Evolutionary conservation across 2,329 filamentous ascomycete genomes (phyloP).

Genomic region (Lecanoromycetidae sp.): DNA sequence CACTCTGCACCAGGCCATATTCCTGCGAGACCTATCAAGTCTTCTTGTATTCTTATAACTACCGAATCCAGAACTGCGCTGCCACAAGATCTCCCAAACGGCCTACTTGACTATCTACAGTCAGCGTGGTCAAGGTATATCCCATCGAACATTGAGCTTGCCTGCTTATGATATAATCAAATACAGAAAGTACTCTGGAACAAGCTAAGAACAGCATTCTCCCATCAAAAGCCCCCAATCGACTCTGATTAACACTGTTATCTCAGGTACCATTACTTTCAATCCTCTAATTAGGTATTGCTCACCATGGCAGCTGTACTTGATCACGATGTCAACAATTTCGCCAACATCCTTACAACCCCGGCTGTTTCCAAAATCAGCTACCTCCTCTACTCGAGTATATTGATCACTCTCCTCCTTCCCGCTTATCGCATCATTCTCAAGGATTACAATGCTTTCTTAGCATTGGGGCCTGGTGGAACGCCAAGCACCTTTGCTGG

Average conservation of each 20-base stretch:
- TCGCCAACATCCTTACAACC: background rate
- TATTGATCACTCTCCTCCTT: slow-evolving; percentile 24
- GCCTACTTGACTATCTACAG: background rate
- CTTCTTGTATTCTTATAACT: background rate
- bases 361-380: slow-evolving; percentile 3
- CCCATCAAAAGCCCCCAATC: background rate
- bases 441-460: slow-evolving; percentile 63
- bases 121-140: slow-evolving; percentile 2
- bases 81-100: background rate
- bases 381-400: slow-evolving; percentile 6
- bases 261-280: slow-evolving; percentile 11
- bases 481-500: slow-evolving; percentile 62
- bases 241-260: slow-evolving; percentile 1
- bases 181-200: slow-evolving; percentile 13
- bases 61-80: background rate
- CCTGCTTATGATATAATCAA: slow-evolving; percentile 1
- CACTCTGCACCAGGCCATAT: too few species aligned
- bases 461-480: slow-evolving; percentile 67
- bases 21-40: background rate
- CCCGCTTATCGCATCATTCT: slow-evolving; percentile 41
- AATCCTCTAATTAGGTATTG: slow-evolving; percentile 1
- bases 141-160: slow-evolving; percentile 3
- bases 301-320: slow-evolving; percentile 14
- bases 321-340: background rate
- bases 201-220: slow-evolving; percentile 10